Evolutionary conservation across 1,284 basidiomycete genomes (phyloP), one percentile per base, ranked within the genome.

Genomic region (Leccinum subspadiceum): DNA sequence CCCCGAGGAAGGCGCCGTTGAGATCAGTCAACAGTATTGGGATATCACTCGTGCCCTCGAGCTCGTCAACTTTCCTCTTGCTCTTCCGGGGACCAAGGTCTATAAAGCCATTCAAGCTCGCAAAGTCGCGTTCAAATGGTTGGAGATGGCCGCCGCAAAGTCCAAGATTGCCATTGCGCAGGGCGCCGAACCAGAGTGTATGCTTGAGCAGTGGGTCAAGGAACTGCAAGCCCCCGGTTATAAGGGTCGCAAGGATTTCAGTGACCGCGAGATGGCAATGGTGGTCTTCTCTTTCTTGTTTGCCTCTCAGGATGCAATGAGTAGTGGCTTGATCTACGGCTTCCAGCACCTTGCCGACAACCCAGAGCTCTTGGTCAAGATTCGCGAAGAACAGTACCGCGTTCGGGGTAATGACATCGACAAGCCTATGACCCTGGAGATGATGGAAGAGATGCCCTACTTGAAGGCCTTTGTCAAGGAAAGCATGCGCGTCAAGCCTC

Each of bases 231-330:
- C 87, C 49, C 86, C 89, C 6, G 74, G 75, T 24, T 89, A 87
- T 74, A 93, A 92, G 73, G 90, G 91, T 65, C 85, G 86, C 61
- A 84, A 84, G 65, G 94, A 98, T 68, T 98, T 96, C 78, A 92
- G 87, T 62, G 91, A 98, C 76, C 84, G 86, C 68, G 96, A 99
- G 77, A 99, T 99, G 84, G 95, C 89, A 33, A 93, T 98, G 89
- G 95, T 97, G 66, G 78, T 97, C 46, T 87, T 99, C 70, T 94
- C 92, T 20, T 99, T 99, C 89, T 81, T 99, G 61, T 99, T 99
- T 70, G 96, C 97, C 8, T 94, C 91, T 26, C 96, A 99, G 79
- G 96, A 99, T 74, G 96, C 96, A 62, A 98, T 99, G 96, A 93
- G 92, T 72, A 92, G 89, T 63, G 93, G 93, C 57, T 79, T 96